Conservation (phyloP, 257 asterid species). For the Rehmannia glutinosa region DNA sequence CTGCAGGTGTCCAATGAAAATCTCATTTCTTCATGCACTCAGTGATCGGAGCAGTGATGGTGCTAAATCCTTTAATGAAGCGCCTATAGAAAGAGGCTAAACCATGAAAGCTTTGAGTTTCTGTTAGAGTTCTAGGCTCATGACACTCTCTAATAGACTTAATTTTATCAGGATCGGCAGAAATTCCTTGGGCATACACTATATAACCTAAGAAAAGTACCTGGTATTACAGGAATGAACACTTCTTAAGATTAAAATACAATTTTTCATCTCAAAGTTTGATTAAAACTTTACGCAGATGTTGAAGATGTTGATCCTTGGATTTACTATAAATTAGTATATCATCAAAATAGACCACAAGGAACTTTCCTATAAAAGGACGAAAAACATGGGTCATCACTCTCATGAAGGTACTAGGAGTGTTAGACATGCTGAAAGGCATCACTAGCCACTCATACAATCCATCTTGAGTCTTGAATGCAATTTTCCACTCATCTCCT, state of each 20-base stretch:
- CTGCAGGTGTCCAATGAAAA: neutral
- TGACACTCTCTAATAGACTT: neutral
- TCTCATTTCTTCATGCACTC: neutral
- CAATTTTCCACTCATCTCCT: neutral
- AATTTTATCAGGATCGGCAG: neutral
- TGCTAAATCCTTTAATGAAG: neutral
- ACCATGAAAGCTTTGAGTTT: neutral
- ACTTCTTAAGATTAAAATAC: no score
- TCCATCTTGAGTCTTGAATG: neutral
- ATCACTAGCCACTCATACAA: neutral
- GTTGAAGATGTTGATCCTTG: no score
- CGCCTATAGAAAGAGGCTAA: neutral
- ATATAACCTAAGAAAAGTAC: neutral
- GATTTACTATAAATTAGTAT: no score
- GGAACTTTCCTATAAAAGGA: no score
- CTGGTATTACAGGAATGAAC: neutral
- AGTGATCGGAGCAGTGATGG: neutral
- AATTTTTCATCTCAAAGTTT: no score
- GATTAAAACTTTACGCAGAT: no score
- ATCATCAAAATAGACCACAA: no score
- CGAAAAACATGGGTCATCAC: no score
- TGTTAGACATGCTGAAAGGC: neutral
- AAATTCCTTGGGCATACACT: neutral
- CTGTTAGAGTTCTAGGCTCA: neutral
- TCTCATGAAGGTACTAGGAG: no score